phyloP scores from a whole-genome alignment of 768 basidiomycete species.

The Tephrocybe sp. region DNA sequence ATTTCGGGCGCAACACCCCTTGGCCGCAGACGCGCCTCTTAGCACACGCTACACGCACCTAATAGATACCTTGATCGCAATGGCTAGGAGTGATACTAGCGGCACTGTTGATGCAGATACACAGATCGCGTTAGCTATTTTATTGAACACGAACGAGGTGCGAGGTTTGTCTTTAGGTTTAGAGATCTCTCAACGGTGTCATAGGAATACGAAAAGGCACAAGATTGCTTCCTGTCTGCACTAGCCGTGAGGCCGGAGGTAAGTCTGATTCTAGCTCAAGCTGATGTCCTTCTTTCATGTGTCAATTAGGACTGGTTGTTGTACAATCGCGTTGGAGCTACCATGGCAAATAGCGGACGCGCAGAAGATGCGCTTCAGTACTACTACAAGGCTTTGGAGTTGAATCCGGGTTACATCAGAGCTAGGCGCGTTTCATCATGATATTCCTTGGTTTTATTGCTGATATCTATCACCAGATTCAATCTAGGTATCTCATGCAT shows the following conservation, averaged over 20 bases:
- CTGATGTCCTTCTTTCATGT: conserved; percentile 5
- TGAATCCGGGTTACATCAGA: conserved; percentile 89
- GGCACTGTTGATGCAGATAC: conserved; percentile 87
- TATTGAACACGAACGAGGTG: conserved; percentile 92
- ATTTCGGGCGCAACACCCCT: conserved; percentile 34
- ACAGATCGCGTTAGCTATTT: conserved; percentile 90
- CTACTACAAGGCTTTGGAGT: conserved; percentile 81
- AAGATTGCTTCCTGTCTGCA: conserved; percentile 92
- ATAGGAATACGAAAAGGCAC: conserved; percentile 88
- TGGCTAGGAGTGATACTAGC: conserved; percentile 63
- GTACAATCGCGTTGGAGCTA: conserved; percentile 93
- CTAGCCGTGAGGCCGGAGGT: conserved; percentile 87
- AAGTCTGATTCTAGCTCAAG: conserved; percentile 18
- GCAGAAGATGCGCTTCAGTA: conserved; percentile 83
- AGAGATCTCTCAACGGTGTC: conserved; percentile 1
- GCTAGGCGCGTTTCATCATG: conserved; percentile 55
- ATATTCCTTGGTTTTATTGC: neutral
- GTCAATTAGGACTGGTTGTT: conserved; percentile 78
- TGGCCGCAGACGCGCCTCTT: conserved; percentile 27
- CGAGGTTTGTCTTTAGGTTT: conserved; percentile 6
- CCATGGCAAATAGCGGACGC: conserved; percentile 85
- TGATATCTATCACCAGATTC: conserved; percentile 56
- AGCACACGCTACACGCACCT: conserved; percentile 50
- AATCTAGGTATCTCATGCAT: conserved; percentile 93
- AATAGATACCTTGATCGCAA: conserved; percentile 76